Percentiles rank a stretch among this genome's conserved stretches.
Conservation (phyloP, 305 asterid genomes). For the Fraxinus ornus region DNA sequence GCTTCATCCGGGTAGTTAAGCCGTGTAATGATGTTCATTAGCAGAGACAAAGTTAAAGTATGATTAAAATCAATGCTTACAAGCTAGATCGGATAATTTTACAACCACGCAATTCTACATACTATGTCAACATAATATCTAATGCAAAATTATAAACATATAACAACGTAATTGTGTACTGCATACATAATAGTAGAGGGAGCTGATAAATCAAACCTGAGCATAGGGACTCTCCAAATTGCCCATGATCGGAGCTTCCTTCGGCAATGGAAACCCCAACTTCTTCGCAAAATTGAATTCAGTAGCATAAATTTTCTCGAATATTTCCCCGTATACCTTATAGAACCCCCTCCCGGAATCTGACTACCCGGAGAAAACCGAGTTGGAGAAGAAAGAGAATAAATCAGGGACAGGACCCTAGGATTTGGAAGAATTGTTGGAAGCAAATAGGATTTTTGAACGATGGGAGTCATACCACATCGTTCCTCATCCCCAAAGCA, state of each 20-base stretch:
- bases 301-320: slow-evolving; percentile 60
- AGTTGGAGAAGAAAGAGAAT: slow-evolving; percentile 74
- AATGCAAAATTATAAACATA: neutral
- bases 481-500: too few species aligned
- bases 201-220: slow-evolving; percentile 43
- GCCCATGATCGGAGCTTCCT: slow-evolving; percentile 87
- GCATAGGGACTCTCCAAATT: slow-evolving; percentile 73
- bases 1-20: neutral
- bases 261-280: slow-evolving; percentile 58
- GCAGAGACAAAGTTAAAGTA: neutral
- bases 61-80: neutral
- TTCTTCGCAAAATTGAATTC: slow-evolving; percentile 67
- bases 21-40: neutral
- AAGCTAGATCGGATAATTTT: neutral
- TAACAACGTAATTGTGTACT: neutral
- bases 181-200: neutral
- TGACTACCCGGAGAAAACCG: slow-evolving; percentile 74
- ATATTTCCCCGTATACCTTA: slow-evolving; percentile 74
- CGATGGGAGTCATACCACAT: slow-evolving; percentile 93
- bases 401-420: slow-evolving; percentile 58
- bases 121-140: neutral
- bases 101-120: neutral
- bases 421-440: slow-evolving; percentile 33
- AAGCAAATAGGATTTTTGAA: slow-evolving; percentile 72
- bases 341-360: slow-evolving; percentile 72